Percentiles rank a stretch among this genome's conserved stretches.
These are phyloP conservation scores for Pinus taeda DNA, from an alignment of 75 land plant species.

Conservation along the genomic window DNA sequence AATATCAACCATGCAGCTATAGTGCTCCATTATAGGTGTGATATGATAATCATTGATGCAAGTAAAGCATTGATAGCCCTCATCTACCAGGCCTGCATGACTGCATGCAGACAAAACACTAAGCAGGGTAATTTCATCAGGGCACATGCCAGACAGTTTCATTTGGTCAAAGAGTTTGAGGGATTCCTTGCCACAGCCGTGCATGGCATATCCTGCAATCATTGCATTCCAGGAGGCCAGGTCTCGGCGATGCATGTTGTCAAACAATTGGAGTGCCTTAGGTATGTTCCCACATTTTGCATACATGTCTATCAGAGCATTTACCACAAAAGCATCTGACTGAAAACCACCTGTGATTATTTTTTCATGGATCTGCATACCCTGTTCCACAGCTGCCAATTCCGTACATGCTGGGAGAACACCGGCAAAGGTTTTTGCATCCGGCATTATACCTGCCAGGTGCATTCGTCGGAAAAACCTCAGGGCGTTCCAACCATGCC, in stretches of 20 bases:
- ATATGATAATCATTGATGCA: background rate
- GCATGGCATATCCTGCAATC: conserved; percentile 19
- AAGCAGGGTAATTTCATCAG: conserved; percentile 20
- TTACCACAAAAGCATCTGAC: conserved; percentile 6
- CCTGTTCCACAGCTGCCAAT: conserved; percentile 12
- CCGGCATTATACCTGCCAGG: conserved; percentile 13
- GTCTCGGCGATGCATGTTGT: background rate
- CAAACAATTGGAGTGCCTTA: conserved; percentile 16
- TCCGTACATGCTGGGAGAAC: conserved; percentile 22
- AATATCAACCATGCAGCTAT: background rate
- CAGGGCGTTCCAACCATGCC: conserved; percentile 13
- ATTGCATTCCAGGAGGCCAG: conserved; percentile 14
- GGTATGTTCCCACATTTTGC: conserved; percentile 11
- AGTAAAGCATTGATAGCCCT: conserved; percentile 12
- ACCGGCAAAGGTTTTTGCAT: conserved; percentile 21
- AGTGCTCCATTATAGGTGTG: background rate
- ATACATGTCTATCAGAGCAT: conserved; percentile 19
- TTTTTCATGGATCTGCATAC: conserved; percentile 20
- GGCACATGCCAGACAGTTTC: conserved; percentile 15
- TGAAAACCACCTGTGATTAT: conserved; percentile 7
- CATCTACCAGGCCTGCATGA: conserved; percentile 1
- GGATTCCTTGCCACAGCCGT: conserved; percentile 16
- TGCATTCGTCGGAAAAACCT: conserved; percentile 18
- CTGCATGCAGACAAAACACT: conserved; percentile 20
- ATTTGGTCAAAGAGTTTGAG: conserved; percentile 19